Evolutionary conservation across 2,329 filamentous ascomycete species (phyloP).

Genomic region (Colletotrichum siamense): DNA sequence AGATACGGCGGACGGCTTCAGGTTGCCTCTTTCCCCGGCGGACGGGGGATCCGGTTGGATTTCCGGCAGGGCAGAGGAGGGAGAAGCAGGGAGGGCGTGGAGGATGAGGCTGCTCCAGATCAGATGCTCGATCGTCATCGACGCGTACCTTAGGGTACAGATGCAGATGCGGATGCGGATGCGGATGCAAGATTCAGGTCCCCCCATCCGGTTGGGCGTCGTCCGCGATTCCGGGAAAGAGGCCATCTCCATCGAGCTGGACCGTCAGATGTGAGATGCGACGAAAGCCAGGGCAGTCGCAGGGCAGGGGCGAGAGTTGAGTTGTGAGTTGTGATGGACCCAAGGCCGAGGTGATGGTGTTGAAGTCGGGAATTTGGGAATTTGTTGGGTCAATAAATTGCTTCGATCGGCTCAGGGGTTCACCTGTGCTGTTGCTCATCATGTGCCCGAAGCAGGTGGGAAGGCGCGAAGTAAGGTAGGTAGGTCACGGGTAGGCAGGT

Average conservation of each 20-base stretch:
- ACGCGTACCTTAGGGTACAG: background rate
- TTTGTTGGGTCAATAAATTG: background rate
- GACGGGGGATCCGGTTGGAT: background rate
- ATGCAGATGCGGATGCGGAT: background rate
- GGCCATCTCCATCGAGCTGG: background rate
- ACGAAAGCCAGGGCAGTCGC: background rate
- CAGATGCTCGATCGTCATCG: background rate
- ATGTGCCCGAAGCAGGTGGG: background rate
- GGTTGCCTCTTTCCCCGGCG: conserved; percentile 1
- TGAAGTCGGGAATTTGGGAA: background rate
- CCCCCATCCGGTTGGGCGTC: background rate
- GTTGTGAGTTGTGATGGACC: background rate
- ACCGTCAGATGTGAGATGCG: background rate
- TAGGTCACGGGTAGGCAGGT: background rate
- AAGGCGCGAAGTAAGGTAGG: background rate
- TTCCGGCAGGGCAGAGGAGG: conserved; percentile 5
- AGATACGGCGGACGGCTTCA: background rate
- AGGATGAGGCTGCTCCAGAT: background rate
- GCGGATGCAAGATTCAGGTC: background rate
- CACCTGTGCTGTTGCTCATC: background rate
- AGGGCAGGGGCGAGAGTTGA: background rate
- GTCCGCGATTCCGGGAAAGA: background rate
- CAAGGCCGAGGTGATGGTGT: background rate
- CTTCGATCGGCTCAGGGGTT: conserved; percentile 9
- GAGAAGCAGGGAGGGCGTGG: background rate